phyloP scores from a whole-genome alignment of 495 filamentous ascomycete species.

The Xylaria bambusicola region DNA sequence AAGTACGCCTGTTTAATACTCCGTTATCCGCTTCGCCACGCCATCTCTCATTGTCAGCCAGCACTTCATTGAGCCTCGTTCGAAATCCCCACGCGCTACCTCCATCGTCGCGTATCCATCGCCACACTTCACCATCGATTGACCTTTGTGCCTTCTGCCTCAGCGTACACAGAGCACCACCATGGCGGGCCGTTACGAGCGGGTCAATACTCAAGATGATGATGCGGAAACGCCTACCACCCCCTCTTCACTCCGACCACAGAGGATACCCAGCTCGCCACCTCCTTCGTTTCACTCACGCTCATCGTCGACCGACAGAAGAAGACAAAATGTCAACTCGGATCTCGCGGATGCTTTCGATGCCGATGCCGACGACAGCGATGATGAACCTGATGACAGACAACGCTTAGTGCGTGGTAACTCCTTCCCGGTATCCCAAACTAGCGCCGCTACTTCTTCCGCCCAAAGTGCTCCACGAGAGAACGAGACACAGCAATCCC shows the following conservation, averaged over 20 bases:
- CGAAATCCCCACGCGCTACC: no score
- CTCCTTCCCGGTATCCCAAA: constrained; percentile 40
- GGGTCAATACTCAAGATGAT: constrained; percentile 64
- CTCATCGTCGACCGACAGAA: constrained; percentile 68
- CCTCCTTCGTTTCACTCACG: constrained; percentile 93
- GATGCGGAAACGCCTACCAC: constrained; percentile 41
- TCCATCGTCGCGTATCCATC: no score
- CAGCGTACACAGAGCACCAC: constrained; percentile 34
- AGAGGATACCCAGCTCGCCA: constrained; percentile 73
- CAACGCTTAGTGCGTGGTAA: constrained; percentile 81
- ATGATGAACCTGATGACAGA: constrained; percentile 77
- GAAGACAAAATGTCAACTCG: constrained; percentile 61
- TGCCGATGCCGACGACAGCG: constrained; percentile 68
- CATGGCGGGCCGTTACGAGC: constrained; percentile 83
- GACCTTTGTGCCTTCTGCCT: constrained; percentile 15
- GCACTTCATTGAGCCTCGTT: no score
- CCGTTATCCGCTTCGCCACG: no score
- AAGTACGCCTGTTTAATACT: no score
- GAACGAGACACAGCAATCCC: constrained; percentile 18
- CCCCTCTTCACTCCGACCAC: constrained; percentile 36
- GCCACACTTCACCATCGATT: background rate
- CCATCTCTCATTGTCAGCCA: no score
- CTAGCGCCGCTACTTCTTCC: constrained; percentile 9
- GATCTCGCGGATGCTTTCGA: constrained; percentile 91
- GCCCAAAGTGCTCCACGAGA: constrained; percentile 19